These are phyloP conservation scores for Colletotrichum sp. DNA, from an alignment of 2,329 filamentous ascomycete species.

Conservation along the genomic window DNA sequence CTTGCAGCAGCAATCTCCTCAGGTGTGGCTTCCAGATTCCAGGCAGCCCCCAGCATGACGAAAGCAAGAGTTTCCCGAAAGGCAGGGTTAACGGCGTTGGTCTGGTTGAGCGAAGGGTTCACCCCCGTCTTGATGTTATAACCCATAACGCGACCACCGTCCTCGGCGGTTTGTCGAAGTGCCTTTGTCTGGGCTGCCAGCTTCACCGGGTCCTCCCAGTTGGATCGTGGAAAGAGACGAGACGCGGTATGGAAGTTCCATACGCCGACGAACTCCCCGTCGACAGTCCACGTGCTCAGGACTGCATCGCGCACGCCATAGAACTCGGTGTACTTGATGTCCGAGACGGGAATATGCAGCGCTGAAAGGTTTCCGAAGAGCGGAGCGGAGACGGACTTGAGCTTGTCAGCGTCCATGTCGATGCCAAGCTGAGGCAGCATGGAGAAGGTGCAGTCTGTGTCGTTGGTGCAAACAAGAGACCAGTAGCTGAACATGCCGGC, in stretches of 20 bases:
- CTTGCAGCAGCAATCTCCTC: slow-evolving; percentile 27
- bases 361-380: slow-evolving; percentile 28
- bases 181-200: slow-evolving; percentile 24
- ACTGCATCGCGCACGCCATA: slow-evolving; percentile 25
- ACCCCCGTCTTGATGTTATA: slow-evolving; percentile 24
- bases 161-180: slow-evolving; percentile 21
- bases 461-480: slow-evolving; percentile 18
- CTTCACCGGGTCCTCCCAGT: slow-evolving; percentile 24
- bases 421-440: slow-evolving; percentile 17
- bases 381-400: slow-evolving; percentile 37
- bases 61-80: slow-evolving; percentile 45
- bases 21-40: slow-evolving; percentile 27
- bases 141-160: slow-evolving; percentile 3
- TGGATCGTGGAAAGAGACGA: slow-evolving; percentile 26
- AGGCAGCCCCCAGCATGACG: slow-evolving; percentile 29
- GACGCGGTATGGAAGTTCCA: slow-evolving; percentile 17
- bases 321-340: slow-evolving; percentile 33
- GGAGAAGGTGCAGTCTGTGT: slow-evolving; percentile 31
- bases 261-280: slow-evolving; percentile 20
- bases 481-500: slow-evolving; percentile 40
- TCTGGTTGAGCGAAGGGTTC: slow-evolving; percentile 34
- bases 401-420: slow-evolving; percentile 32
- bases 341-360: slow-evolving; percentile 27
- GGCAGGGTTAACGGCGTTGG: slow-evolving; percentile 38
- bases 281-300: slow-evolving; percentile 25